These are phyloP conservation scores for Cryptosporidium ubiquitum DNA, from an alignment of 169 alveolate species.

Conservation along the genomic window DNA sequence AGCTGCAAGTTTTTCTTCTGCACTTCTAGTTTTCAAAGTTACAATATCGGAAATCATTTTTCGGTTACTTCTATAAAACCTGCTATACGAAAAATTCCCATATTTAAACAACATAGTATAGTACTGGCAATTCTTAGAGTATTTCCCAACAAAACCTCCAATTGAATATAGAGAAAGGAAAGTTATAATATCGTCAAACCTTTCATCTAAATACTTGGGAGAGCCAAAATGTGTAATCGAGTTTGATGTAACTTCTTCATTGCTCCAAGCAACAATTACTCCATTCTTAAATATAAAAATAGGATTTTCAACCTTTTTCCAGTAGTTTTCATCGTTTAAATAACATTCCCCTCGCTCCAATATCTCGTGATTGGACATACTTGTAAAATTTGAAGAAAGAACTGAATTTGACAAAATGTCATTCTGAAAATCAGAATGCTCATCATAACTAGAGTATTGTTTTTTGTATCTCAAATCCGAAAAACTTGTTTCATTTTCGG, in stretches of 20 bases:
- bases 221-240: conserved; percentile 37
- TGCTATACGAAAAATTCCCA: conserved; percentile 66
- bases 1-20: conserved; percentile 79
- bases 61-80: conserved; percentile 49
- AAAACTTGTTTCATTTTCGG: background rate
- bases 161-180: conserved; percentile 73
- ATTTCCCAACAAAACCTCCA: conserved; percentile 49
- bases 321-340: conserved; percentile 23
- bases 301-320: conserved; percentile 70
- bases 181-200: conserved; percentile 71
- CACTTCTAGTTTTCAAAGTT: conserved; percentile 74
- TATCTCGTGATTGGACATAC: background rate
- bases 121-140: conserved; percentile 34
- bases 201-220: conserved; percentile 74
- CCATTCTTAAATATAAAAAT: conserved; percentile 79
- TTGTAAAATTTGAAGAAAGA: background rate
- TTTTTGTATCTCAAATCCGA: background rate
- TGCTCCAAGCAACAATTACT: conserved; percentile 78
- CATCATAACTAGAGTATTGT: background rate
- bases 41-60: conserved; percentile 75
- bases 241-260: conserved; percentile 38
- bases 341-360: conserved; percentile 24
- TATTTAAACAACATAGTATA: conserved; percentile 64
- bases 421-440: background rate
- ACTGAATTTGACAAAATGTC: background rate